Conservation (phyloP, 2,329 filamentous ascomycete genomes). For the Nemania abortiva region DNA sequence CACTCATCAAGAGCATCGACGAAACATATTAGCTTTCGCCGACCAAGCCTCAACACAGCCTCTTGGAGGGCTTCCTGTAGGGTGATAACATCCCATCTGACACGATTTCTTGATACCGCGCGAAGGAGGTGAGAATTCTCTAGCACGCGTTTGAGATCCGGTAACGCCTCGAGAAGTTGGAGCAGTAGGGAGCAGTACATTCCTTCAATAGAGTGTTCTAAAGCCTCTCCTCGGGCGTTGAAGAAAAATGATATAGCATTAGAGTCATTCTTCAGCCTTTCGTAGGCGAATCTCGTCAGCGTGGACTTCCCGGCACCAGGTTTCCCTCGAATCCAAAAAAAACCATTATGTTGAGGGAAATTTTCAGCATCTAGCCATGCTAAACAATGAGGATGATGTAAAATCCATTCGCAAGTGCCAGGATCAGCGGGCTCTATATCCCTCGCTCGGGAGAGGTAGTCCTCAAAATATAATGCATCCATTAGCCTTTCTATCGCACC, state of each 20-base stretch:
- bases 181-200: slow-evolving; percentile 64
- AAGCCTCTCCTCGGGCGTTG: slow-evolving; percentile 57
- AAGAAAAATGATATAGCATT: slow-evolving; percentile 59
- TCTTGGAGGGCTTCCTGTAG: neutral
- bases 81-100: slow-evolving; percentile 1
- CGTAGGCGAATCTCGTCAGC: slow-evolving; percentile 56
- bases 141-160: slow-evolving; percentile 49
- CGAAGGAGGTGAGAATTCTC: slow-evolving; percentile 1
- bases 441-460: slow-evolving; percentile 36
- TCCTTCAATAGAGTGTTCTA: slow-evolving; percentile 61
- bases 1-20: slow-evolving; percentile 62
- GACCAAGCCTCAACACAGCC: slow-evolving; percentile 12
- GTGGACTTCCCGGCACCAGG: slow-evolving; percentile 59
- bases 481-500: neutral
- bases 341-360: slow-evolving; percentile 48
- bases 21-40: slow-evolving; percentile 34
- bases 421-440: slow-evolving; percentile 36
- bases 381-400: slow-evolving; percentile 44
- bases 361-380: slow-evolving; percentile 50
- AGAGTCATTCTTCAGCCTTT: slow-evolving; percentile 23
- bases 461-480: slow-evolving; percentile 37
- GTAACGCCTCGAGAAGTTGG: slow-evolving; percentile 57
- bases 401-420: slow-evolving; percentile 46
- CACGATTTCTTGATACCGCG: no score
- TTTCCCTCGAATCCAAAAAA: slow-evolving; percentile 59